These are phyloP conservation scores for Cutaneotrichosporon cutaneum DNA, from an alignment of 1,284 basidiomycete species.

Conservation along the genomic window DNA sequence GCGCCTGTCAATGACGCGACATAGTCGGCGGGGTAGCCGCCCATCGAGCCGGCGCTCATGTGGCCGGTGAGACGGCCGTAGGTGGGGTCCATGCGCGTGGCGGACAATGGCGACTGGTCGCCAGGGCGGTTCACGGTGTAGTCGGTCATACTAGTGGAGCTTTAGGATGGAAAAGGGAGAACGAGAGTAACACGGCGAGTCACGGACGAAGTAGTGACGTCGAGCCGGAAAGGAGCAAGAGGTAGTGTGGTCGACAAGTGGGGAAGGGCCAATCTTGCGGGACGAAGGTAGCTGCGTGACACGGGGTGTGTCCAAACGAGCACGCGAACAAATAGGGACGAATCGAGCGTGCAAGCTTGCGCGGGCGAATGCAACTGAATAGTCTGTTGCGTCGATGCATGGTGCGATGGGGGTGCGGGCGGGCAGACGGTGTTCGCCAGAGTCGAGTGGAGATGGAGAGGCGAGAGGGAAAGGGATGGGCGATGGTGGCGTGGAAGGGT, in stretches of 20 bases:
- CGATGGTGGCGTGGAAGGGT: constrained; percentile 2
- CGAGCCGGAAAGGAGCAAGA: background rate
- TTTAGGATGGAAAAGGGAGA: background rate
- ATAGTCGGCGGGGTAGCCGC: constrained; percentile 22
- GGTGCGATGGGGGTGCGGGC: background rate
- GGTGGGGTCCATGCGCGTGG: constrained; percentile 18
- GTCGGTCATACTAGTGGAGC: constrained; percentile 19
- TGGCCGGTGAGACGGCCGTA: constrained; percentile 20
- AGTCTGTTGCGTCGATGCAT: constrained; percentile 1
- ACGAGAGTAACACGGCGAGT: constrained; percentile 3
- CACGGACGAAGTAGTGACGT: background rate
- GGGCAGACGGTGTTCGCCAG: background rate
- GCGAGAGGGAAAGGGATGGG: background rate
- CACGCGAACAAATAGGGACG: background rate
- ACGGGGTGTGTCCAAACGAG: background rate
- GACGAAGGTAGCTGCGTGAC: background rate
- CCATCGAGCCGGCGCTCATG: constrained; percentile 4
- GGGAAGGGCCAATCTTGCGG: background rate
- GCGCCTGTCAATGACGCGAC: constrained; percentile 23
- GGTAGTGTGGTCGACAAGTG: background rate
- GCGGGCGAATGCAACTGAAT: constrained; percentile 3
- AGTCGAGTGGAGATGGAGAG: background rate
- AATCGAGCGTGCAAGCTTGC: background rate
- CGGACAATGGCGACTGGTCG: constrained; percentile 20
- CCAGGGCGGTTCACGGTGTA: constrained; percentile 24